A percentile compares a stretch with the other conserved stretches of the same genome.
phyloP scores from a whole-genome alignment of 257 asterid genomes.

The Cinchona pubescens region DNA sequence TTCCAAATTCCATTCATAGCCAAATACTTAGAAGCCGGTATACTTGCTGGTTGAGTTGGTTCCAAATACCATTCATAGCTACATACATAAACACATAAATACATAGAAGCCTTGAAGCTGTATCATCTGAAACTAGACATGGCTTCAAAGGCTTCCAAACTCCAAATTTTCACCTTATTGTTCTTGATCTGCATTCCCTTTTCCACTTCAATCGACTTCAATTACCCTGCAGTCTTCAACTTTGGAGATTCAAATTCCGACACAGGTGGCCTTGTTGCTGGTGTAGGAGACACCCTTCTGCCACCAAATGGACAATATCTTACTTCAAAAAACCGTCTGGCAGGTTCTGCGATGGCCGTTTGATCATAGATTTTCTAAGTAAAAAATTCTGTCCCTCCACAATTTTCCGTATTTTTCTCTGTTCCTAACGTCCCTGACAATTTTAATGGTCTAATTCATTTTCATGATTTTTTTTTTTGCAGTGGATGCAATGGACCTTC shows the following conservation, averaged over 20 bases:
- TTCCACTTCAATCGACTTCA: constrained; percentile 60
- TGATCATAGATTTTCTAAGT: constrained; percentile 76
- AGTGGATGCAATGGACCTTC: constrained; percentile 96
- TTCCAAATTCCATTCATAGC: too few species aligned
- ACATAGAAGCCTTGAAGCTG: constrained; percentile 4
- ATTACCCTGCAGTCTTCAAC: constrained; percentile 87
- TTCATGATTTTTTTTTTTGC: neutral
- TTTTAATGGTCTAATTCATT: too few species aligned
- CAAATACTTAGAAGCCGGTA: too few species aligned
- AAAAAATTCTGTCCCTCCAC: constrained; percentile 3
- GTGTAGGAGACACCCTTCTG: constrained; percentile 54
- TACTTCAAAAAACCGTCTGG: constrained; percentile 85
- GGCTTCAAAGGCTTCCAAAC: constrained; percentile 39
- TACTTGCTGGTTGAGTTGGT: constrained; percentile 11
- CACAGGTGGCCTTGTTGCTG: constrained; percentile 79
- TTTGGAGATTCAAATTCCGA: constrained; percentile 99
- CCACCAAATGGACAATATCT: constrained; percentile 80
- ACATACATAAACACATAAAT: neutral
- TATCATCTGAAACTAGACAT: constrained; percentile 27
- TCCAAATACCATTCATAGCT: neutral
- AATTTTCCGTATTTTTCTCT: neutral
- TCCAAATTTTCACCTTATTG: constrained; percentile 29
- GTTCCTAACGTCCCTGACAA: too few species aligned
- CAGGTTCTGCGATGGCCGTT: constrained; percentile 85
- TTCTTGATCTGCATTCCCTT: constrained; percentile 27